A percentile compares a stretch with the other conserved stretches of the same genome.
These are phyloP conservation scores for Opeltia flavorubescens DNA, from an alignment of 495 filamentous ascomycete species.

Conservation along the genomic window DNA sequence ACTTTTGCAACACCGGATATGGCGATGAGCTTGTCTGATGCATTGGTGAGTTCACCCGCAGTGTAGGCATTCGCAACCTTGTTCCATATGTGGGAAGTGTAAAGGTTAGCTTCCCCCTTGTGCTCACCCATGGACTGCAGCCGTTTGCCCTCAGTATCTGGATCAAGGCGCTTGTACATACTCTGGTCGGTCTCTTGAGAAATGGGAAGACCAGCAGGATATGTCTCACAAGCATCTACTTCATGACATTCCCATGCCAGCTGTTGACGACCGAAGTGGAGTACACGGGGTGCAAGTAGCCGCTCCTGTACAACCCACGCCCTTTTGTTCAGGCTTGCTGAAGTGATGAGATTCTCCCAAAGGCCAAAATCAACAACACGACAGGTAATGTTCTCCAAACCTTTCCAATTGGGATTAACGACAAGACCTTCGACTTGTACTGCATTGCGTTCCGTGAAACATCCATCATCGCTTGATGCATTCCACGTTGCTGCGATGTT, in stretches of 20 bases:
- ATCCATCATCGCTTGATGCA: background rate
- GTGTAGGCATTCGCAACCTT: background rate
- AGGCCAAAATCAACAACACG: background rate
- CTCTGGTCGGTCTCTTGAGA: background rate
- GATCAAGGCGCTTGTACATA: background rate
- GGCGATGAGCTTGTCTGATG: conserved; percentile 3
- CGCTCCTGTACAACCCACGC: conserved; percentile 17
- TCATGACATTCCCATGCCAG: conserved; percentile 11
- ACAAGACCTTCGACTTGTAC: background rate
- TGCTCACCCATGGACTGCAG: background rate
- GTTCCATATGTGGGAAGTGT: background rate
- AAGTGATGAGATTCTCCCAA: background rate
- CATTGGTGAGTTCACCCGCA: background rate
- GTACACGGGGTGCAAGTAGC: conserved; percentile 8
- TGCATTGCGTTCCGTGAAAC: background rate
- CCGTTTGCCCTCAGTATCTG: background rate
- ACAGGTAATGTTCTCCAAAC: background rate
- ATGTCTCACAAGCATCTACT: background rate
- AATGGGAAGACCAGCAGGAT: background rate
- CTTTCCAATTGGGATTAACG: background rate
- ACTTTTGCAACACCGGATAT: conserved; percentile 1
- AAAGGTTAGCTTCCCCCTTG: background rate
- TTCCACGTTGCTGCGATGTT: conserved; percentile 18
- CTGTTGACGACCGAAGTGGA: conserved; percentile 13
- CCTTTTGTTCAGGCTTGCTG: background rate